Percentiles rank a stretch among this genome's conserved stretches.
phyloP scores from a whole-genome alignment of 2,329 filamentous ascomycete species.

The Colletotrichum higginsianum region DNA sequence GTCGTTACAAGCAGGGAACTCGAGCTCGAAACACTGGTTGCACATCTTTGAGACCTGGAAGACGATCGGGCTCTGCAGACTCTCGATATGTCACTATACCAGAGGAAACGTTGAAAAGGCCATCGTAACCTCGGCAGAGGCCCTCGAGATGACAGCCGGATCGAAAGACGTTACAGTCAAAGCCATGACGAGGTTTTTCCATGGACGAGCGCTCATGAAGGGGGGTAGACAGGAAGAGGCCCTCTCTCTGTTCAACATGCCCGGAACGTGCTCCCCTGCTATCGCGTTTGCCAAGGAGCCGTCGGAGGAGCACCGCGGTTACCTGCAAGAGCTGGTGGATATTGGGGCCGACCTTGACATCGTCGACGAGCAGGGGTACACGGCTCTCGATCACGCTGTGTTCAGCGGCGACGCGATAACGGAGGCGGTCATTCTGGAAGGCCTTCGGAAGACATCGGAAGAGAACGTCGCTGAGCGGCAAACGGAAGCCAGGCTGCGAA shows the following conservation, averaged over 20 bases:
- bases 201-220: slow-evolving; percentile 49
- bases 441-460: slow-evolving; percentile 41
- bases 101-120: slow-evolving; percentile 46
- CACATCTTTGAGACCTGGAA: slow-evolving; percentile 43
- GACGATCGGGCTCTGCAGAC: slow-evolving; percentile 49
- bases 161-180: slow-evolving; percentile 48
- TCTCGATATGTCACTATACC: slow-evolving; percentile 53
- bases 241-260: slow-evolving; percentile 49
- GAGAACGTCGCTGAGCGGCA: slow-evolving; percentile 35
- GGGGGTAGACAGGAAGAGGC: slow-evolving; percentile 47
- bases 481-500: slow-evolving; percentile 50
- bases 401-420: slow-evolving; percentile 49
- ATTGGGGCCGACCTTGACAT: slow-evolving; percentile 51
- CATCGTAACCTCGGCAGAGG: slow-evolving; percentile 40
- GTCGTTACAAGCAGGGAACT: not conserved
- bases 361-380: slow-evolving; percentile 53
- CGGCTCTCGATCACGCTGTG: slow-evolving; percentile 55
- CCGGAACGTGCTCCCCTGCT: slow-evolving; percentile 49
- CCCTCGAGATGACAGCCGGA: slow-evolving; percentile 36
- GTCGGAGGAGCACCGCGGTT: slow-evolving; percentile 52
- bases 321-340: slow-evolving; percentile 52
- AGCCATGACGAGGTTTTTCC: slow-evolving; percentile 52
- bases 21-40: not conserved
- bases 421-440: slow-evolving; percentile 48
- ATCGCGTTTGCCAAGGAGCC: slow-evolving; percentile 57